These are phyloP conservation scores for Naganishia antarctica DNA, from an alignment of 768 basidiomycete species.

Conservation along the genomic window DNA sequence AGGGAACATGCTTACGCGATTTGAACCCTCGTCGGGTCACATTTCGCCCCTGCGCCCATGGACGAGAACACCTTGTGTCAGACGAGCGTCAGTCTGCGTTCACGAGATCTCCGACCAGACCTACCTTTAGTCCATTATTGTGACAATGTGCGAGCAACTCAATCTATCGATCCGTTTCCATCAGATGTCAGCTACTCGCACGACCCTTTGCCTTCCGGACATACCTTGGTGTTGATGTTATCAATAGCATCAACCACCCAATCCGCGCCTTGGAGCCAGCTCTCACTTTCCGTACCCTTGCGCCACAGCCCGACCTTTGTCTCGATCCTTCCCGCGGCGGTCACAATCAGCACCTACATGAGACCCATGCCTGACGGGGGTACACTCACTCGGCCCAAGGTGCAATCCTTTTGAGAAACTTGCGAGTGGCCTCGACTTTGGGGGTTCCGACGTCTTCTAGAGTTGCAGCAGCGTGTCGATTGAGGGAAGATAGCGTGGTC, in stretches of 20 bases:
- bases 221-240: slow-evolving; percentile 82
- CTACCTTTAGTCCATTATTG: slow-evolving; percentile 69
- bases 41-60: slow-evolving; percentile 94
- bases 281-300: slow-evolving; percentile 64
- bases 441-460: slow-evolving; percentile 88
- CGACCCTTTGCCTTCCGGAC: not conserved
- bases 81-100: not conserved
- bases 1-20: slow-evolving; percentile 54
- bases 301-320: slow-evolving; percentile 77
- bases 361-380: not conserved
- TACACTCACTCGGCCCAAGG: slow-evolving; percentile 63
- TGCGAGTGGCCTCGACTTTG: slow-evolving; percentile 75
- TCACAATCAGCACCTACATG: too few relatives aligned
- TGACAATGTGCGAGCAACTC: slow-evolving; percentile 87
- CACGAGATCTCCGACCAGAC: not conserved
- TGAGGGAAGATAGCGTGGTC: slow-evolving; percentile 88
- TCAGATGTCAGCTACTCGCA: not conserved
- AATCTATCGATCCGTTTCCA: slow-evolving; percentile 51
- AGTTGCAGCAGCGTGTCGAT: slow-evolving; percentile 85
- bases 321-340: slow-evolving; percentile 57
- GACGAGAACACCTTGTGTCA: slow-evolving; percentile 77
- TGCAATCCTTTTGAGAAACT: slow-evolving; percentile 62
- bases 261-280: slow-evolving; percentile 72
- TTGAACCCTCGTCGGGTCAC: slow-evolving; percentile 89
- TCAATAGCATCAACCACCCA: slow-evolving; percentile 99